Conservation (phyloP, 495 filamentous ascomycete species). For the Pseudotulostoma volvatum region DNA sequence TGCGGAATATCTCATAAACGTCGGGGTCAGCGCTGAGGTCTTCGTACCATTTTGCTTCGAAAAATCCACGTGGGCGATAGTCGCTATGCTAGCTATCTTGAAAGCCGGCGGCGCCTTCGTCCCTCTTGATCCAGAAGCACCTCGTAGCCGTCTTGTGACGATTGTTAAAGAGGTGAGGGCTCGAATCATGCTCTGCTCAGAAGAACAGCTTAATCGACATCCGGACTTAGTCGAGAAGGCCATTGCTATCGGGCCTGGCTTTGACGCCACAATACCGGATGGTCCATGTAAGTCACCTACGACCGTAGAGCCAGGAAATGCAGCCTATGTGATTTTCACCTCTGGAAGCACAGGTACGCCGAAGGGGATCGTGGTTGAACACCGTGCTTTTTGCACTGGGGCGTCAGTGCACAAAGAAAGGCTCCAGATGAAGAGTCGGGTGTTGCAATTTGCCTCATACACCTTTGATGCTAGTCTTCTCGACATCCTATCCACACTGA, state of each 20-base stretch:
- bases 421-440: constrained; percentile 8
- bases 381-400: constrained; percentile 20
- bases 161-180: constrained; percentile 30
- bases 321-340: constrained; percentile 22
- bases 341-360: constrained; percentile 30
- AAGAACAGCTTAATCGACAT: constrained; percentile 7
- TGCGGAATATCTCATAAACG: constrained; percentile 14
- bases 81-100: constrained; percentile 24
- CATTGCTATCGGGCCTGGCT: not conserved
- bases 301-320: not conserved
- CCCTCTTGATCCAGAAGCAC: constrained; percentile 27
- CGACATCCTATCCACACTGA: constrained; percentile 25
- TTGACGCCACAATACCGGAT: too few relatives aligned
- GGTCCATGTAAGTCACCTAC: not conserved
- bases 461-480: constrained; percentile 30
- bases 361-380: constrained; percentile 34
- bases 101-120: constrained; percentile 34
- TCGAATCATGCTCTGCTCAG: constrained; percentile 27
- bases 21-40: constrained; percentile 18
- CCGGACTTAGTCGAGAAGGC: constrained; percentile 25
- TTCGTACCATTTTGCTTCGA: constrained; percentile 29
- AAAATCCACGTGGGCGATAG: constrained; percentile 24
- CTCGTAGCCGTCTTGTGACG: constrained; percentile 24
- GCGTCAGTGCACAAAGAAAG: constrained; percentile 12
- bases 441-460: constrained; percentile 31